Base-by-base conservation (phyloP, 225 moss, liverwort and hornwort species). In the Physcomitrellopsis africana region DNA sequence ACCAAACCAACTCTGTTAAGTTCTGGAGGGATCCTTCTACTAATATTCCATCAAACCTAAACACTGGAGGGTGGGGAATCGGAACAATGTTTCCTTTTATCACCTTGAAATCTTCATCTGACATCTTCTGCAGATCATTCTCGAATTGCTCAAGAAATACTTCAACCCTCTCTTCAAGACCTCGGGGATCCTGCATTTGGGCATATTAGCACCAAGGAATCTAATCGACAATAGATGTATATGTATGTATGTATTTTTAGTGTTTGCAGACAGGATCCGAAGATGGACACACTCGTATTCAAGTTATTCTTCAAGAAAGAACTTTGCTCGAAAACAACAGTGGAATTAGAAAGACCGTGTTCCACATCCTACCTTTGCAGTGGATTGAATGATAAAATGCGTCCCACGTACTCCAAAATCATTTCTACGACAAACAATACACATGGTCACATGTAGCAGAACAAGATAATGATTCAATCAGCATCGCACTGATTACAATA, bases 321-420 rank as follows among this genome's bases (percentile, higher is more conserved):
- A 15, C 8, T 24, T 53, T 55, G 54, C 46, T 63, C 8, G 41
- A 47, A 29, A 51, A 32, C 27, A 18, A 3, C 27, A 53, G 48
- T 60, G 16, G 1, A 67, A 68, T 17, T 47, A 68, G 53, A 56
- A 51, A 59, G 18, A 70, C 41, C 17, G 53, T 16, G 24, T 19
- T 16, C 70, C 56, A 18, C 47, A 14, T n/a, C 57, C 24, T 70
- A 96, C 95, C 95, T 93, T 94, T n/a, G 87, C 87, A 68, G 94
- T 97, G 45, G 97, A 97, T 81, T 97, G 97, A 60, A 97, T 97
- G 65, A 97, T 93, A 78, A 97, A 94, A 76, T 97, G 97, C 62
- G 92, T 85, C 73, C 97, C 97, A 60, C 94, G 91, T 51, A 97
- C 94, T 16, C 97, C 97, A 81, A 81, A 93, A 78, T 97, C 94